Evolutionary conservation across 202 grass and related monocot species (phyloP).

Genomic region (Cymbopogon flexuosus): DNA sequence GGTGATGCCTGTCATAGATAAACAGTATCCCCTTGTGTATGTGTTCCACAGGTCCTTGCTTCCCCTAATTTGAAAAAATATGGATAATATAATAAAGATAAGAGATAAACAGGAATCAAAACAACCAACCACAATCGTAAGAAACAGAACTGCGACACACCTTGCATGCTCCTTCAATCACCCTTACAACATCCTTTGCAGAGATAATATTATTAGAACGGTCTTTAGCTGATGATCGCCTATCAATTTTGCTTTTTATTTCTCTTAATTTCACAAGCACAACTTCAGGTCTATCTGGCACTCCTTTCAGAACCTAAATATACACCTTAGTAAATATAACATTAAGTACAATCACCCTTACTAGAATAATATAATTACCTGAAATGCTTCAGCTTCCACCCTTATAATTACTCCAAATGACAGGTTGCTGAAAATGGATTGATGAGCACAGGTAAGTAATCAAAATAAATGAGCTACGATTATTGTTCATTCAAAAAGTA

Average conservation of each 20-base stretch:
- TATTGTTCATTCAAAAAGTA: not conserved
- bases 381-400: constrained; percentile 92
- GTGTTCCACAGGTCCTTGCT: constrained; percentile 96
- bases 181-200: constrained; percentile 87
- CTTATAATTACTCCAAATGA: constrained; percentile 98
- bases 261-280: constrained; percentile 90
- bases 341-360: constrained; percentile 4
- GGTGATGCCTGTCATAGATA: constrained; percentile 94
- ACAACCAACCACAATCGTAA: constrained; percentile 1
- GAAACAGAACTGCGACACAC: constrained; percentile 33
- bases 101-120: constrained; percentile 4
- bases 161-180: constrained; percentile 84
- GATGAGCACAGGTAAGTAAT: constrained; percentile 18
- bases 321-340: constrained; percentile 25
- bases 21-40: constrained; percentile 89
- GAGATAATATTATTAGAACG: constrained; percentile 71
- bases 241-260: constrained; percentile 94
- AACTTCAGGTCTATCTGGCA: constrained; percentile 87
- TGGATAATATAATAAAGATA: not conserved
- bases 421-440: constrained; percentile 69
- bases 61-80: constrained; percentile 63
- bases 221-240: constrained; percentile 65
- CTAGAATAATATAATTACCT: constrained; percentile 34
- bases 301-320: constrained; percentile 80
- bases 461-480: constrained; percentile 21